Percentiles rank a stretch among this genome's conserved stretches.
phyloP scores from a whole-genome alignment of 306 rosid genomes.

The Mucuna pruriens region DNA sequence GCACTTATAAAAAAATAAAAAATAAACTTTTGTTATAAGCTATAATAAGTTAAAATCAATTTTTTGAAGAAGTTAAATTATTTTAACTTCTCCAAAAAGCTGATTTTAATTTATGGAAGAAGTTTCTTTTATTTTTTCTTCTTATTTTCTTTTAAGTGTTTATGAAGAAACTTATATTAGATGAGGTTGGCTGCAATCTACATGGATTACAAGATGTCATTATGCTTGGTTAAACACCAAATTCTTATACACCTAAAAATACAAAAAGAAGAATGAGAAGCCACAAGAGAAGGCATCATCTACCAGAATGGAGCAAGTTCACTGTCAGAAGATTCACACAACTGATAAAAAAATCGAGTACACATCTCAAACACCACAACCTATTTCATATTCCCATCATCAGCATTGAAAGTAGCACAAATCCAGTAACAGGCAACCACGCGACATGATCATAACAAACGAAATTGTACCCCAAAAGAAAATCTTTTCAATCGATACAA shows the following conservation, averaged over 20 bases:
- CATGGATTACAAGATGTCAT: not conserved
- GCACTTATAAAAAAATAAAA: no score
- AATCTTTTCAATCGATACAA: not conserved
- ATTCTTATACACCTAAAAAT: not conserved
- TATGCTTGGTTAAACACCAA: not conserved
- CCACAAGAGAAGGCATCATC: conserved; percentile 1
- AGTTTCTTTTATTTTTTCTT: no score
- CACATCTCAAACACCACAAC: conserved; percentile 9
- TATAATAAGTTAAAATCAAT: no score
- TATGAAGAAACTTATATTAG: no score
- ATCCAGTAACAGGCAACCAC: conserved; percentile 28
- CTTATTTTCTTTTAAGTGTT: no score
- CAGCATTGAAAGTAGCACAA: conserved; percentile 15
- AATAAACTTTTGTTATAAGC: no score
- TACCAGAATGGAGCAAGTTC: conserved; percentile 27
- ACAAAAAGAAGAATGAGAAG: conserved; percentile 4
- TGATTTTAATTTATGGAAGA: no score
- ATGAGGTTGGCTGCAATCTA: not conserved
- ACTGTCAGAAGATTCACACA: not conserved
- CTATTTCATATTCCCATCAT: conserved; percentile 27
- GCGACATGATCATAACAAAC: not conserved
- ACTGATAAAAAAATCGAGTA: not conserved
- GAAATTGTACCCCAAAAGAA: not conserved
- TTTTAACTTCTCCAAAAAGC: no score
- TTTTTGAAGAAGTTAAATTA: no score